These are phyloP conservation scores for Incumbomyces delicatus DNA, from an alignment of 2,329 filamentous ascomycete genomes.

Conservation along the genomic window DNA sequence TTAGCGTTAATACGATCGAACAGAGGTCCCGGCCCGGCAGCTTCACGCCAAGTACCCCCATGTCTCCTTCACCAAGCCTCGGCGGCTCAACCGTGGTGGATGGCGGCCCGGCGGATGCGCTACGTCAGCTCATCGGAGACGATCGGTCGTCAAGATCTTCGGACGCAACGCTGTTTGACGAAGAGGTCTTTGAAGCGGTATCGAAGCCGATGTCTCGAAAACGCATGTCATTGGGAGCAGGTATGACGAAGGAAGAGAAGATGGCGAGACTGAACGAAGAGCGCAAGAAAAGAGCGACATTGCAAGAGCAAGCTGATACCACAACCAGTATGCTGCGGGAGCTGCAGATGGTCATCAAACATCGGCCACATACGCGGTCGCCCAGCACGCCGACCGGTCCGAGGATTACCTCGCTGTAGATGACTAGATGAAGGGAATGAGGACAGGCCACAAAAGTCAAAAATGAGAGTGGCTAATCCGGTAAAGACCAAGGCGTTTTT, in stretches of 20 bases:
- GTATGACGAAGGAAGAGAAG: constrained; percentile 74
- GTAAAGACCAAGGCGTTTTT: too few relatives aligned
- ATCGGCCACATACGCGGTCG: constrained; percentile 36
- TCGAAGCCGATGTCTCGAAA: constrained; percentile 60
- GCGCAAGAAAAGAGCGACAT: constrained; percentile 59
- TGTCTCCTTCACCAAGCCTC: constrained; percentile 37
- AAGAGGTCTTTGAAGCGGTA: constrained; percentile 85
- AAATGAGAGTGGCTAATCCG: too few relatives aligned
- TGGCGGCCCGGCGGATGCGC: constrained; percentile 56
- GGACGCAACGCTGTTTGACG: constrained; percentile 44
- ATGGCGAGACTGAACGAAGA: constrained; percentile 84
- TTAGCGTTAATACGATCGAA: constrained; percentile 52
- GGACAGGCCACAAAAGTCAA: too few relatives aligned
- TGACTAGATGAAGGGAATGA: too few relatives aligned
- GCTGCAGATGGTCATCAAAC: constrained; percentile 76
- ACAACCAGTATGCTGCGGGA: constrained; percentile 86
- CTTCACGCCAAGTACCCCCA: constrained; percentile 26
- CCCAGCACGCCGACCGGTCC: not conserved
- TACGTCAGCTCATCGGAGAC: constrained; percentile 71
- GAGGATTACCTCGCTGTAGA: constrained; percentile 1
- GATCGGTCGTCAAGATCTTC: constrained; percentile 27
- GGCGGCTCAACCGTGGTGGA: constrained; percentile 39
- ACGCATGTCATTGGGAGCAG: constrained; percentile 41
- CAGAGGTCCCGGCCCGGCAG: constrained; percentile 20
- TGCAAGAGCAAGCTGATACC: constrained; percentile 66